A percentile compares a stretch with the other conserved stretches of the same genome.
These are phyloP conservation scores for Ophiobolus disseminans DNA, from an alignment of 2,329 filamentous ascomycete species.

Conservation along the genomic window DNA sequence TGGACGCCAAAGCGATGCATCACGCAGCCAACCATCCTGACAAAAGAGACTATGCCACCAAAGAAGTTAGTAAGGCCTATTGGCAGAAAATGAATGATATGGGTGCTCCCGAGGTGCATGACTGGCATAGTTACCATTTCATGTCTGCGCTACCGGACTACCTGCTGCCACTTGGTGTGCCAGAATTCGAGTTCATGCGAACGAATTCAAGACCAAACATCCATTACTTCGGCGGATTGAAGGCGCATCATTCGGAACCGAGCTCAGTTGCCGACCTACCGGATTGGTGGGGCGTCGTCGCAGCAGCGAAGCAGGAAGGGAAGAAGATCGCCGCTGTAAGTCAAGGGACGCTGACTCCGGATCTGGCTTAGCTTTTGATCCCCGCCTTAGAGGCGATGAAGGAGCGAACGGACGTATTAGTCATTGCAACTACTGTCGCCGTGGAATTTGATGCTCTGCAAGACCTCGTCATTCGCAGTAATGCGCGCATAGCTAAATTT, in stretches of 20 bases:
- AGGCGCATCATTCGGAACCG: background rate
- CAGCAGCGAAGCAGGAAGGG: slow-evolving; percentile 48
- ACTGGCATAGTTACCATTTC: slow-evolving; percentile 28
- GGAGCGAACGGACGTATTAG: slow-evolving; percentile 50
- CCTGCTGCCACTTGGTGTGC: slow-evolving; percentile 46
- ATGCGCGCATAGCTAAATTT: slow-evolving; percentile 57
- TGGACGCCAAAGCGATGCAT: slow-evolving; percentile 18
- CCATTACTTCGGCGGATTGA: slow-evolving; percentile 53
- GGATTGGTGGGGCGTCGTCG: slow-evolving; percentile 56
- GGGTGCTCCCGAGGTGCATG: slow-evolving; percentile 9
- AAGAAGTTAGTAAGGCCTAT: slow-evolving; percentile 26
- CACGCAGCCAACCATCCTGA: slow-evolving; percentile 14
- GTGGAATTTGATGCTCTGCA: slow-evolving; percentile 32
- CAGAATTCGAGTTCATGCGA: slow-evolving; percentile 47
- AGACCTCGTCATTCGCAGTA: slow-evolving; percentile 44
- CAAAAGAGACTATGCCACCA: slow-evolving; percentile 1
- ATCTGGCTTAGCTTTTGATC: slow-evolving; percentile 53
- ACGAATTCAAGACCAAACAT: slow-evolving; percentile 50
- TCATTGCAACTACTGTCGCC: slow-evolving; percentile 48
- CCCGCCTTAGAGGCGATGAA: slow-evolving; percentile 56
- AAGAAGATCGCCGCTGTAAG: slow-evolving; percentile 54
- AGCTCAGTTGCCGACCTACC: slow-evolving; percentile 41
- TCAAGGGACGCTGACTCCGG: slow-evolving; percentile 56
- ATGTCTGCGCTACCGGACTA: slow-evolving; percentile 27
- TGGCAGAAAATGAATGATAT: slow-evolving; percentile 20